Base-by-base conservation (phyloP, 164 flowering plant genomes). In the Litsea cubeba region DNA sequence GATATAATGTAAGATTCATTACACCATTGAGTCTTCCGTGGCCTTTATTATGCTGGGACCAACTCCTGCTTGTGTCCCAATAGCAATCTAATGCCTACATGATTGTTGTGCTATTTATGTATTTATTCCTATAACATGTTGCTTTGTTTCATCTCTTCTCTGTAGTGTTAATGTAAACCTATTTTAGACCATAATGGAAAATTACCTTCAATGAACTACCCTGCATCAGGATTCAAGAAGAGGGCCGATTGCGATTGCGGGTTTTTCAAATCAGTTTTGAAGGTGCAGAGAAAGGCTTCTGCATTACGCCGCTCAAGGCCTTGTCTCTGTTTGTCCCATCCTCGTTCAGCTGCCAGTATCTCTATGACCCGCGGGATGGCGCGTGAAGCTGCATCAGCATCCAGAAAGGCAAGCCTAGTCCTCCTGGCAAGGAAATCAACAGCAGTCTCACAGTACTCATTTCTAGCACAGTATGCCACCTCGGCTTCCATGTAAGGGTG, bases 391-490 rank as follows among this genome's bases (percentile, higher is more conserved):
- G 76, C 76, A 74, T 64, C 54, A 30, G 71, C 60, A 63, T 74
- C 76, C 3, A 78, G 76, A 62, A 74, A 78, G n/a, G 82, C 82
- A 71, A 79, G 82, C 50, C 82, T 73, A 7, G 70, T 73, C 57
- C 82, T 79, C 67, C 79, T 65, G 7, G 75, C 79, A 30, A 79
- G 74, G 76, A 79, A 79, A 79, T 79, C 82, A 5, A 79, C 72
- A 40, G 77, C 82, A 15, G 79, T 65, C 70, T 79, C 82, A 32
- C 82, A 79, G 74, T 76, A 79, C 74, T 79, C 82, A 32, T 76
- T 71, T 72, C 82, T 74, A 14, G 82, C 82, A 60, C 82, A 73
- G 72, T 76, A 76, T 25, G 79, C 82, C 1, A 79, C 82, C 74
- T 79, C 82, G 23, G 82, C 82, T 49, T 79, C 82, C 60, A 79